Conservation (phyloP, 2,329 filamentous ascomycete genomes). For the Gnomoniopsis sp. region DNA sequence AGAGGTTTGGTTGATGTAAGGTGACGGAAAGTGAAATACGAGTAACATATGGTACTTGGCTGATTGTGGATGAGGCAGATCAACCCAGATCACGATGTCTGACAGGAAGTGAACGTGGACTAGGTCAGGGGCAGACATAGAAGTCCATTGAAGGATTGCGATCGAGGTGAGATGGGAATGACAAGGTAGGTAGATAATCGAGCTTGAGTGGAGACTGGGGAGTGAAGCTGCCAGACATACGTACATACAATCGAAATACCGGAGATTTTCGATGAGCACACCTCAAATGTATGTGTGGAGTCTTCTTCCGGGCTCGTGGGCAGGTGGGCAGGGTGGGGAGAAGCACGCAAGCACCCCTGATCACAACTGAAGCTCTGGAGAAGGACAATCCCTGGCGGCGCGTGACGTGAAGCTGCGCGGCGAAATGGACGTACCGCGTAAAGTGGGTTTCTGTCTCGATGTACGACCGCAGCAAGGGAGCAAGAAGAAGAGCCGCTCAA, state of each 20-base stretch:
- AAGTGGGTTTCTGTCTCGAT: background rate
- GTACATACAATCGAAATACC: background rate
- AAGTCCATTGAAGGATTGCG: background rate
- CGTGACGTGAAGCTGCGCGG: slow-evolving; percentile 8
- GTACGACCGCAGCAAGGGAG: background rate
- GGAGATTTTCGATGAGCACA: background rate
- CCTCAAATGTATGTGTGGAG: background rate
- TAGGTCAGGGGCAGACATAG: background rate
- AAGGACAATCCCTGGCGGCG: background rate
- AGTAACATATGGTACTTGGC: background rate
- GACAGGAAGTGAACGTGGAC: background rate
- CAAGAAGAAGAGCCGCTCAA: background rate
- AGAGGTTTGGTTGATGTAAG: background rate
- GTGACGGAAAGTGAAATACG: background rate
- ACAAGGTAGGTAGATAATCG: background rate
- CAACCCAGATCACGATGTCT: background rate
- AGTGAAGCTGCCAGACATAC: background rate
- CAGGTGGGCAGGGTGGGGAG: background rate
- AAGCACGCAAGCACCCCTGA: background rate
- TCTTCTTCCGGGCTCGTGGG: background rate
- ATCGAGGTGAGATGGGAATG: background rate
- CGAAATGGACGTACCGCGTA: background rate
- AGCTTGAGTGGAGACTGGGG: background rate
- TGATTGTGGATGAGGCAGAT: background rate
- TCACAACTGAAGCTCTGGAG: background rate